Evolutionary conservation across 2,329 filamentous ascomycete species (phyloP).

Genomic region (Epicoccum sorghinum): DNA sequence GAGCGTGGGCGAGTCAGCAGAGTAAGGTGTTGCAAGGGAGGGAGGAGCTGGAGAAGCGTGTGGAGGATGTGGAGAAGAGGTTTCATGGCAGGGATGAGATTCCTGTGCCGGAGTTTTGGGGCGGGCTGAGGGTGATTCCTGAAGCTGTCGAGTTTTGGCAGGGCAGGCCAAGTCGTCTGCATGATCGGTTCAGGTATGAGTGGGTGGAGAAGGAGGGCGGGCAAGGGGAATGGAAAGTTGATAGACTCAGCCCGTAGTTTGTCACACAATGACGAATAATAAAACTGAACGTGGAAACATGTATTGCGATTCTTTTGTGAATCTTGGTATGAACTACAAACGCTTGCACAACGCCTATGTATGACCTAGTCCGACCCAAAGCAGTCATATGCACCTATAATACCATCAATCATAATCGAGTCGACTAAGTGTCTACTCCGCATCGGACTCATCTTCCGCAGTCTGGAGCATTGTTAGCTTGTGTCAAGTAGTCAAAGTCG

Average conservation of each 20-base stretch:
- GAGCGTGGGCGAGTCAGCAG: constrained; percentile 93
- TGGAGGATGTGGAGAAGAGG: constrained; percentile 74
- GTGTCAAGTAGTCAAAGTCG: neutral
- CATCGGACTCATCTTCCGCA: constrained; percentile 53
- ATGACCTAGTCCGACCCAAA: constrained; percentile 14
- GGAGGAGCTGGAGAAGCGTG: constrained; percentile 75
- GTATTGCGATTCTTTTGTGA: constrained; percentile 15
- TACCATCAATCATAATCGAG: constrained; percentile 14
- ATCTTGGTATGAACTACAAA: constrained; percentile 13
- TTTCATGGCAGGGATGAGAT: constrained; percentile 81
- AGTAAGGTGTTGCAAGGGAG: constrained; percentile 75
- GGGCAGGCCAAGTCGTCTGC: constrained; percentile 84
- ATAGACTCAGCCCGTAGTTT: constrained; percentile 72
- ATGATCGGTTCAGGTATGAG: constrained; percentile 91
- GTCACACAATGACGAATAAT: too few species aligned
- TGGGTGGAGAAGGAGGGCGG: constrained; percentile 57
- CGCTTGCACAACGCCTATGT: constrained; percentile 17
- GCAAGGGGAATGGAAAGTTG: constrained; percentile 66
- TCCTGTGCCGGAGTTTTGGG: constrained; percentile 93
- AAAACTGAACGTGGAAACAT: constrained; percentile 1
- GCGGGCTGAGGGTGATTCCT: constrained; percentile 83
- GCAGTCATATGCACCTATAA: constrained; percentile 15
- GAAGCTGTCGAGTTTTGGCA: constrained; percentile 96
- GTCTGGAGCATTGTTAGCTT: constrained; percentile 46
- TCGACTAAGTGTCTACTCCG: constrained; percentile 34